Evolutionary conservation across 768 basidiomycete genomes (phyloP).

Genomic region (Amanita jacksonii): DNA sequence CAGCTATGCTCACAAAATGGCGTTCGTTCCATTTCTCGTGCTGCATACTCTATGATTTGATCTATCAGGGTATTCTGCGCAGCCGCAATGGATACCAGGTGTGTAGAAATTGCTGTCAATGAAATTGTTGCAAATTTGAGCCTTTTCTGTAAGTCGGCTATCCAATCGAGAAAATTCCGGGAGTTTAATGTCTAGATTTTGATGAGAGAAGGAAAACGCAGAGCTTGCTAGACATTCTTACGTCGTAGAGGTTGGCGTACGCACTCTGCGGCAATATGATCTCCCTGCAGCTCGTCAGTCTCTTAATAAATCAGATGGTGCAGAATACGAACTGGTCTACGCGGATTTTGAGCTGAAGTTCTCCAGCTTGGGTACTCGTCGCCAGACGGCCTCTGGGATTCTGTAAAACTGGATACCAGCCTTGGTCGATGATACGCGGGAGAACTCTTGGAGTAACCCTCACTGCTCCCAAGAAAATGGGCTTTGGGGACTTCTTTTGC

Average conservation of each 20-base stretch:
- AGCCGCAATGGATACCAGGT: slow-evolving; percentile 60
- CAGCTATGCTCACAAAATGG: slow-evolving; percentile 42
- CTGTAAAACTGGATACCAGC: slow-evolving; percentile 73
- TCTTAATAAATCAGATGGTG: background rate
- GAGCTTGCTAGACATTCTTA: slow-evolving; percentile 19
- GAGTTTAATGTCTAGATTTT: slow-evolving; percentile 37
- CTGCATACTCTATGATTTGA: slow-evolving; percentile 61
- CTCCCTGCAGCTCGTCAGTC: slow-evolving; percentile 38
- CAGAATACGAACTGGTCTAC: slow-evolving; percentile 58
- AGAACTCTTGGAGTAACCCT: slow-evolving; percentile 67
- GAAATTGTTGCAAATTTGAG: slow-evolving; percentile 57
- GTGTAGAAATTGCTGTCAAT: slow-evolving; percentile 48
- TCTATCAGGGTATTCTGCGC: slow-evolving; percentile 56
- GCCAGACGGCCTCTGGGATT: slow-evolving; percentile 32
- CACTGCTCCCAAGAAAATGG: slow-evolving; percentile 47
- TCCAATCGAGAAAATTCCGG: slow-evolving; percentile 67
- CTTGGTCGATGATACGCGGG: slow-evolving; percentile 65
- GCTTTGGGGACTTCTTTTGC: slow-evolving; percentile 55
- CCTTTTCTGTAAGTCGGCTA: slow-evolving; percentile 58
- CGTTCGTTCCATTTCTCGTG: slow-evolving; percentile 62
- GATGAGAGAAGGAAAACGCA: background rate
- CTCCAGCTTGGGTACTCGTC: slow-evolving; percentile 57
- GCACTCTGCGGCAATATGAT: slow-evolving; percentile 63
- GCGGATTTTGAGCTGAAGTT: slow-evolving; percentile 61
- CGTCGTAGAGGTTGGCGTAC: slow-evolving; percentile 54